Evolutionary conservation across 257 asterid genomes (phyloP).

Genomic region (Solanum virginianum): DNA sequence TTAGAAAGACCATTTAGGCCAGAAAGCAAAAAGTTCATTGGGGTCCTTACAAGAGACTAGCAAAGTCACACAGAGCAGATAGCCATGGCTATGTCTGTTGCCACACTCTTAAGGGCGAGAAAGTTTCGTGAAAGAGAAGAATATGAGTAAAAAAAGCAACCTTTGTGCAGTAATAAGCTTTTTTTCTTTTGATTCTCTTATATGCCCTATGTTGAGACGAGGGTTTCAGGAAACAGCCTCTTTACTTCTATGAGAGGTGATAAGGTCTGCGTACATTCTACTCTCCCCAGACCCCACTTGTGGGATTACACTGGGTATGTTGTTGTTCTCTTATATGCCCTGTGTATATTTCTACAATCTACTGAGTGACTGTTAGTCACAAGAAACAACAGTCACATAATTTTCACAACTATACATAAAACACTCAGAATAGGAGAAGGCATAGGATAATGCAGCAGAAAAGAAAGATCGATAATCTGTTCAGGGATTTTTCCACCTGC

Average conservation of each 20-base stretch:
- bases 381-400: conserved; percentile 1
- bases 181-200: conserved; percentile 1
- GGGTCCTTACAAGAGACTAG: neutral
- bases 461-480: conserved; percentile 60
- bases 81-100: neutral
- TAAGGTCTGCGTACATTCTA: too few species aligned
- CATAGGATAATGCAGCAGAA: conserved; percentile 60
- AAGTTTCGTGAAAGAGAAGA: neutral
- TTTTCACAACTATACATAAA: conserved; percentile 20
- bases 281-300: too few species aligned
- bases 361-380: conserved; percentile 8
- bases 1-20: neutral
- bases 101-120: neutral
- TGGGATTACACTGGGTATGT: too few species aligned
- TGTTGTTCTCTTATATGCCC: conserved; percentile 5
- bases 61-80: neutral
- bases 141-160: neutral
- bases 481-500: conserved; percentile 63
- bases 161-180: neutral
- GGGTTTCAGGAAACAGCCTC: too few species aligned
- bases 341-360: conserved; percentile 10
- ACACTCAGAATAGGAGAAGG: conserved; percentile 57
- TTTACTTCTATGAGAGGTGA: too few species aligned
- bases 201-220: conserved; percentile 9
- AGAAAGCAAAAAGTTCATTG: neutral